A percentile compares a stretch with the other conserved stretches of the same genome.
Evolutionary conservation across 306 rosid genomes (phyloP).

Genomic region (Albizia julibrissin): DNA sequence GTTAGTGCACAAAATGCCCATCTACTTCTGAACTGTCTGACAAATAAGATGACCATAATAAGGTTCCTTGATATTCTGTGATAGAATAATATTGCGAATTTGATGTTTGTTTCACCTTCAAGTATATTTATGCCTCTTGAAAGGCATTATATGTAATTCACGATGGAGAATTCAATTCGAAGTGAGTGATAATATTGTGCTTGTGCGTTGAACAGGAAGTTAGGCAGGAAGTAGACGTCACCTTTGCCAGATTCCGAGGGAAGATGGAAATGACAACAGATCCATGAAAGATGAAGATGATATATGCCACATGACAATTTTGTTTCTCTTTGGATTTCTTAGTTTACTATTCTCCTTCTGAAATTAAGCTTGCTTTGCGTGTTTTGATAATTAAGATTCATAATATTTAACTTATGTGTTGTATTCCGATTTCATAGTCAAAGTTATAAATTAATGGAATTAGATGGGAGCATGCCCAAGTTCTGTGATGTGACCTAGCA

Average conservation of each 20-base stretch:
- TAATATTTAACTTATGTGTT: not conserved
- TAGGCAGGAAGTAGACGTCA: conserved; percentile 28
- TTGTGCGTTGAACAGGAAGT: conserved; percentile 29
- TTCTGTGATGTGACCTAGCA: not conserved
- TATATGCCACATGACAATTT: not conserved
- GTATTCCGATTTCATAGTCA: not conserved
- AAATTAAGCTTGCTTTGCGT: not conserved
- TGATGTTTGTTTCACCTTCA: not conserved
- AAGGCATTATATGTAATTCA: not conserved
- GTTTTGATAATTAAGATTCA: not conserved
- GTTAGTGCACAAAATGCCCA: conserved; percentile 43
- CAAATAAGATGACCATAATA: not conserved
- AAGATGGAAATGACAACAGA: conserved; percentile 9
- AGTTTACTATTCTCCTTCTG: not conserved
- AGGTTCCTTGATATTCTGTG: not conserved
- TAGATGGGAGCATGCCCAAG: not conserved
- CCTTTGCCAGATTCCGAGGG: not conserved
- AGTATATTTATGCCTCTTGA: not conserved
- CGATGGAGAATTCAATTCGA: not conserved
- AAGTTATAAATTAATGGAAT: not conserved
- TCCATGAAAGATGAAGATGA: conserved; percentile 14
- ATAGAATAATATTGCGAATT: not conserved
- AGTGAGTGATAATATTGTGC: not conserved
- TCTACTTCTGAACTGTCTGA: not conserved
- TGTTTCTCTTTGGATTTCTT: not conserved